Evolutionary conservation across 2,329 filamentous ascomycete genomes (phyloP), one percentile per base, ranked within the genome.

Genomic region (Ophiocordyceps robertsii): DNA sequence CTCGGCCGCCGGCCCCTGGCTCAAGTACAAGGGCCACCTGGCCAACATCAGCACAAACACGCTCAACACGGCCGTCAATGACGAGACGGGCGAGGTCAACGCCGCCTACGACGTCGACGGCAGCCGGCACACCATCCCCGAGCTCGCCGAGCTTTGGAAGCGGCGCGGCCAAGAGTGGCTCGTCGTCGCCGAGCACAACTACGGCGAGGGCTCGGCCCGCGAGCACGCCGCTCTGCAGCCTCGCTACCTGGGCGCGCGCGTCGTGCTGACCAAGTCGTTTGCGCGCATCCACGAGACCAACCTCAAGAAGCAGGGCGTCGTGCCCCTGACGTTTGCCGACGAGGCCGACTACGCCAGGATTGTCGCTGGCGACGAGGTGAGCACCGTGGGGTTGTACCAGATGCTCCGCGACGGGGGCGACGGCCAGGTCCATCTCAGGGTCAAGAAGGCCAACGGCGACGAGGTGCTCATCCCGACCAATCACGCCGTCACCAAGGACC

Each of bases 1-100:
- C 65, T 96, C 89, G 32, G 90, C 90, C 30, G 90, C 90, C 1
- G 90, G 90, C 6, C 90, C 90, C 14, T 96, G 90, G 90, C 77
- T 98, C 52, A 96, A 96, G 67, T 98, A 96, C 78, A 96, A 96
- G 73, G 92, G 92, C 48, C 92, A 98, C 65, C 77, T 98, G 48
- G 87, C 92, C 62, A 98, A 98, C 71, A 98, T 98, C 63, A 84
- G 82, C 53, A 87, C 87, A 59, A 98, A 98, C 75, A 98, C 92
- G 3, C 78, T 98, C 51, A 95, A 95, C 66, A 92, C 88, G 42
- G 92, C 92, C 46, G 74, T 89, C 59, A 95, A 95, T 63, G 88
- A 84, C 37, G 86, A 85, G 48, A 98, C 90, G 0, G 84, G 82
- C 52, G 89, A 95, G 64, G 89, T 92, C 49, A 96, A 96, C 63